Evolutionary conservation across 768 basidiomycete species (phyloP).

Genomic region (Suillus decipiens): DNA sequence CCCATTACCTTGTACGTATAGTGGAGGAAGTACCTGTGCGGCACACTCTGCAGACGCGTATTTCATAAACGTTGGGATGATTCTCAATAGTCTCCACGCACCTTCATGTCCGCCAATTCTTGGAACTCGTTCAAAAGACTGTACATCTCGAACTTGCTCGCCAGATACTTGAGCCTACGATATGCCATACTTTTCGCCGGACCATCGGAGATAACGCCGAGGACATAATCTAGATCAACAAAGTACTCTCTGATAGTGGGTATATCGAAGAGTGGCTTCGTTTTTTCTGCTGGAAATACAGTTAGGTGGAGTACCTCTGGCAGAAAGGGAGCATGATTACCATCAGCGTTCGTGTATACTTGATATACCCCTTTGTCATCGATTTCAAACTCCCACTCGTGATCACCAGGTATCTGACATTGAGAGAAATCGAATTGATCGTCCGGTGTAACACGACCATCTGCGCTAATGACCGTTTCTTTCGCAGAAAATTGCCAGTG

Average conservation of each 20-base stretch:
- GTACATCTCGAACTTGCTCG: conserved; percentile 95
- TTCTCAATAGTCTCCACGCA: conserved; percentile 33
- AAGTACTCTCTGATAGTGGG: conserved; percentile 94
- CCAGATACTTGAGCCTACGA: conserved; percentile 85
- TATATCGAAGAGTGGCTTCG: conserved; percentile 70
- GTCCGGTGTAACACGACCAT: conserved; percentile 28
- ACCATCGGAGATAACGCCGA: conserved; percentile 90
- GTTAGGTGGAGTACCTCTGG: neutral
- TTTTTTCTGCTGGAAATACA: conserved; percentile 28
- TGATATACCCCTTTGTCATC: conserved; percentile 93
- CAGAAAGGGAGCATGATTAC: conserved; percentile 2
- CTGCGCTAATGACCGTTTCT: conserved; percentile 45
- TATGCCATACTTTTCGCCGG: conserved; percentile 97
- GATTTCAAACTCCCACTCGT: conserved; percentile 66
- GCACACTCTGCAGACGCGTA: conserved; percentile 25
- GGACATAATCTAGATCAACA: conserved; percentile 89
- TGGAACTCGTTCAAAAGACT: conserved; percentile 89
- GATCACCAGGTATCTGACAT: conserved; percentile 71
- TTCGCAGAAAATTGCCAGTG: conserved; percentile 89
- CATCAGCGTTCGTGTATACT: conserved; percentile 53
- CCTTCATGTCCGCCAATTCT: conserved; percentile 97
- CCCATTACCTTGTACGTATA: neutral
- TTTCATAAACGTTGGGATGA: neutral
- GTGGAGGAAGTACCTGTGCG: conserved; percentile 28
- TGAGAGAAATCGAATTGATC: conserved; percentile 66